Evolutionary conservation across 805 yeast genomes (phyloP), one percentile per base, ranked within the genome.

Genomic region (Ogataea pini): DNA sequence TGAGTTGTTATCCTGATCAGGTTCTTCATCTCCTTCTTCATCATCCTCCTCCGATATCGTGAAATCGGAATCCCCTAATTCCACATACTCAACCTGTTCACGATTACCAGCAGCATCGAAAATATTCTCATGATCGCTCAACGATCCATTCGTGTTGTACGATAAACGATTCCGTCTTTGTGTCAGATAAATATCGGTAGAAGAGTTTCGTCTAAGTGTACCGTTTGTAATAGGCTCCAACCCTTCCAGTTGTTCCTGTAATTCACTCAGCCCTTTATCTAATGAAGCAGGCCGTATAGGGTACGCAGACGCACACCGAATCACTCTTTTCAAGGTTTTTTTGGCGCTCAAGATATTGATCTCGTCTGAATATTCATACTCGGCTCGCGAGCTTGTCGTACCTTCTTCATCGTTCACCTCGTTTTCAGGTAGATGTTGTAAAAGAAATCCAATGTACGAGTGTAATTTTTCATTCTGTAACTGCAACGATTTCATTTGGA

Each of bases 361-460:
- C 41, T 78, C 79, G 62, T 79, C 84, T 1, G 80, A 77, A 57
- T 78, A 77, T 56, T 78, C 81, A 44, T 59, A 60, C 32, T 61
- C 61, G 24, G 52, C n/a, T 18, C 56, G 45, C 10, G 47, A 36
- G 14, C 46, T 27, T 10, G 46, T 42, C 40, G 71, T 62, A 49
- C 72, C 62, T 63, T 50, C 41, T 4, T 38, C 38, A 22, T 25
- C 24, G 16, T 17, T 17, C 3, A 4, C 14, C 19, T 41, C 50
- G 17, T 48, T 47, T 14, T 36, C 40, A 7, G 54, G 51, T 14
- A 52, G 70, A 53, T 77, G 75, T 56, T 79, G 83, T 41, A 78
- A 64, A 50, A 78, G 75, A 52, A 78, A 79, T 8, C 83, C 83
- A 60, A 79, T 79, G 57, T 78, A 79, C 31, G 82, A 77, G 47